A percentile compares a stretch with the other conserved stretches of the same genome.
Conservation (phyloP, 495 filamentous ascomycete genomes). For the Hypoxylon cercidicola region DNA sequence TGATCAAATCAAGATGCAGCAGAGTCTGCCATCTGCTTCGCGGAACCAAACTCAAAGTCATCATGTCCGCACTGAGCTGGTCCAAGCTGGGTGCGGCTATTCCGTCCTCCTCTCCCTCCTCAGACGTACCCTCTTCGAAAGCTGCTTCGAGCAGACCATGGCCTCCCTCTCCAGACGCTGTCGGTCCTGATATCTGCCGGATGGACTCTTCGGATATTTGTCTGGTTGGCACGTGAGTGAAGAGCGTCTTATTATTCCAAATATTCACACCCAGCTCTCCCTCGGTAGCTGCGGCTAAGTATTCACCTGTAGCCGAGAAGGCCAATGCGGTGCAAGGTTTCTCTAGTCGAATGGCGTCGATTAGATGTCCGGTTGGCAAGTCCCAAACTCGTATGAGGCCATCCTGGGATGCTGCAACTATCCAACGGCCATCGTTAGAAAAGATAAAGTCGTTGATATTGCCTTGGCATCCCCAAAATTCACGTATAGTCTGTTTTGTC, state of each 20-base stretch:
- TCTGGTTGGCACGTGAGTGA: constrained; percentile 84
- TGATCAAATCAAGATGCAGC: constrained; percentile 88
- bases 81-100: constrained; percentile 66
- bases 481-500: constrained; percentile 88
- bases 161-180: constrained; percentile 85
- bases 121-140: constrained; percentile 62
- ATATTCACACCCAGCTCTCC: constrained; percentile 88
- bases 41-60: constrained; percentile 89
- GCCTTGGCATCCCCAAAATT: constrained; percentile 88
- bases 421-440: constrained; percentile 93
- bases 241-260: constrained; percentile 93
- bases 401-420: constrained; percentile 88
- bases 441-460: constrained; percentile 89
- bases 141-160: constrained; percentile 72
- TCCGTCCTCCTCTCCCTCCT: constrained; percentile 59
- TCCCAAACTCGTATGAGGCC: constrained; percentile 90
- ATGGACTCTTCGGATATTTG: constrained; percentile 82
- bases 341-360: constrained; percentile 83
- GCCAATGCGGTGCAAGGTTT: constrained; percentile 82
- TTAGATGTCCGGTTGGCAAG: constrained; percentile 91
- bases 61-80: constrained; percentile 80
- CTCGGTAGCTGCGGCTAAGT: constrained; percentile 85
- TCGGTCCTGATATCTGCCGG: constrained; percentile 68
- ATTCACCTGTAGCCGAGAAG: constrained; percentile 91
- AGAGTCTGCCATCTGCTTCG: constrained; percentile 93